These are phyloP conservation scores for Panus rudis DNA, from an alignment of 768 basidiomycete species.

Conservation along the genomic window DNA sequence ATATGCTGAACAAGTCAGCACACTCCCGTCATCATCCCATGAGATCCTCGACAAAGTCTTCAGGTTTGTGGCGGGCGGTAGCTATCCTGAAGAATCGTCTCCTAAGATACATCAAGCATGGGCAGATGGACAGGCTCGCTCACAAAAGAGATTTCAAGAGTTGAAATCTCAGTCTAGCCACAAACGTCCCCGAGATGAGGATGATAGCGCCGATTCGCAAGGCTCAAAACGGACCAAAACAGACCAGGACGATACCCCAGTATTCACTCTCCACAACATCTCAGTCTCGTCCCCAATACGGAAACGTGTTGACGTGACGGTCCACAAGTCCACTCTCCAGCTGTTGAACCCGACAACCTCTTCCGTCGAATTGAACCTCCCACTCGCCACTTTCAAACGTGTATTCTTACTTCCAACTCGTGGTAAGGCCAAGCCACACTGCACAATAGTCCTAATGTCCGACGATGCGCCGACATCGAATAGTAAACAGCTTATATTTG, in stretches of 20 bases:
- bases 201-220: no score
- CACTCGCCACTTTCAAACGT: conserved; percentile 43
- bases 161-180: no score
- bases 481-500: conserved; percentile 62
- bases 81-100: no score
- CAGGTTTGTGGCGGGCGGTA: no score
- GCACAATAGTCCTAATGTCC: conserved; percentile 62
- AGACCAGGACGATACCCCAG: conserved; percentile 32
- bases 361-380: conserved; percentile 42
- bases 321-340: conserved; percentile 43
- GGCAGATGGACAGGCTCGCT: no score
- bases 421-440: conserved; percentile 64
- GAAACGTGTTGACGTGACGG: conserved; percentile 64
- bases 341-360: conserved; percentile 46
- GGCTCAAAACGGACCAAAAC: no score
- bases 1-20: no score
- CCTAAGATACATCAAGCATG: no score
- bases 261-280: conserved; percentile 56
- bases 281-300: conserved; percentile 70
- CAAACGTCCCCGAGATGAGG: no score
- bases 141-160: no score
- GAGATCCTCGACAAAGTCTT: no score
- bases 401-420: conserved; percentile 71
- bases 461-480: conserved; percentile 36
- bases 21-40: no score